Conservation (phyloP, 306 rosid species). For the apple (Malus domestica) region ASM211411v1 NC_041803.1:6640501-6641000, state of each 20-base stretch:
- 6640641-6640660: not conserved
- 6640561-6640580: not conserved
- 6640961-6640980: rapidly evolving
- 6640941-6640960: no score
- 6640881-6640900: no score
- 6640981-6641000: no score
- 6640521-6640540: not conserved
- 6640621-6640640: not conserved
- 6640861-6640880: no score
- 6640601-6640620: not conserved
- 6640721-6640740: not conserved
- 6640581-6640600: not conserved
- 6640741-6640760: not conserved
- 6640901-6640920: no score
- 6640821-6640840: no score
- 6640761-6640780: not conserved
- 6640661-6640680: not conserved
- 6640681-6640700: not conserved
- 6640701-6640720: not conserved
- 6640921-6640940: no score
- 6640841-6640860: no score
- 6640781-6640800: not conserved
- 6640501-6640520: constrained; percentile 1
- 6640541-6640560: not conserved
- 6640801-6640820: not conserved